phyloP scores from a whole-genome alignment of 257 asterid species.

The Gentiana dahurica region DNA sequence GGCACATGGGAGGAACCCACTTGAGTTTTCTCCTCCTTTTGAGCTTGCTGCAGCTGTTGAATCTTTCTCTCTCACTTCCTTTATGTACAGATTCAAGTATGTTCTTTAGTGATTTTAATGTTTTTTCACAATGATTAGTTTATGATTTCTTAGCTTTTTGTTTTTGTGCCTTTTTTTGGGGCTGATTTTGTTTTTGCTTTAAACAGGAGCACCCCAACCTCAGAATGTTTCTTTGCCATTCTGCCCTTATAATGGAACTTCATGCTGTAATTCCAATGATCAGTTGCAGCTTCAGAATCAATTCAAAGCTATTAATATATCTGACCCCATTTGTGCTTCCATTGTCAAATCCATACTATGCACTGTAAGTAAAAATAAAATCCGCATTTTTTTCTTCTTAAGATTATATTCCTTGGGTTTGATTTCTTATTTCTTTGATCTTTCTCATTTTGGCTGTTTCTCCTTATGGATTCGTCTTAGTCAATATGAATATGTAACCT shows the following conservation, averaged over 20 bases:
- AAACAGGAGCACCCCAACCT: conserved; percentile 53
- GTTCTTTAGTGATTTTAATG: conserved; percentile 6
- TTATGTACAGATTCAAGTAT: conserved; percentile 61
- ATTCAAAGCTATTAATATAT: conserved; percentile 48
- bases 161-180: background rate
- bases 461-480: too few species aligned
- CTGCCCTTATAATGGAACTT: conserved; percentile 61
- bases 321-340: conserved; percentile 66
- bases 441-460: too few species aligned
- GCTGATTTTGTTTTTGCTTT: conserved; percentile 3
- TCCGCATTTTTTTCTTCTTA: background rate
- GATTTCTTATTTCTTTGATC: too few species aligned
- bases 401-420: too few species aligned
- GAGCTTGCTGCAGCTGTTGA: conserved; percentile 42
- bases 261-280: conserved; percentile 52
- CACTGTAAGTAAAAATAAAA: conserved; percentile 36
- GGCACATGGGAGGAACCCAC: conserved; percentile 29
- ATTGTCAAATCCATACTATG: conserved; percentile 62
- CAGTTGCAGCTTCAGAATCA: conserved; percentile 43
- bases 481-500: too few species aligned
- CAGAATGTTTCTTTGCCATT: conserved; percentile 35
- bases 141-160: background rate
- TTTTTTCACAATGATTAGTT: conserved; percentile 1
- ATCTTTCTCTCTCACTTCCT: conserved; percentile 43
- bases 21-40: conserved; percentile 24